These are phyloP conservation scores for Raddia distichophylla DNA, from an alignment of 176 grass and related monocot species.

Conservation along the genomic window DNA sequence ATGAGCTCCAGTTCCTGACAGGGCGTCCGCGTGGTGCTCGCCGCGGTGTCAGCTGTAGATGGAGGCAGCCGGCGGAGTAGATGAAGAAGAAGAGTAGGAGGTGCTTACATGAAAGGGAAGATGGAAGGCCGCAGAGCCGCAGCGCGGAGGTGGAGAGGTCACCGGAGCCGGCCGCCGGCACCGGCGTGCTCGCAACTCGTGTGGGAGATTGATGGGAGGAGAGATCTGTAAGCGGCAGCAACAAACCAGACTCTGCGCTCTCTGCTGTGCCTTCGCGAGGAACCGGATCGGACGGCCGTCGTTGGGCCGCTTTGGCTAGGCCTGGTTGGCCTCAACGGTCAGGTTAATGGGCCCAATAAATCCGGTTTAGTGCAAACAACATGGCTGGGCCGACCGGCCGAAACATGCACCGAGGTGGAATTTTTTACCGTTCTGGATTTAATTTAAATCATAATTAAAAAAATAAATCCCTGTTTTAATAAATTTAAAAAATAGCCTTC, in stretches of 20 bases:
- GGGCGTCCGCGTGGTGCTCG: no score
- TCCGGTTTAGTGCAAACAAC: not conserved
- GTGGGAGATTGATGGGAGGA: not conserved
- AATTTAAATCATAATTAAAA: no score
- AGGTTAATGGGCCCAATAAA: not conserved
- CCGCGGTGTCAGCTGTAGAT: no score
- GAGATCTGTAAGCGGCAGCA: constrained; percentile 9
- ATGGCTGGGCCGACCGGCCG: not conserved
- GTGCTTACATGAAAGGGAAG: constrained; percentile 16
- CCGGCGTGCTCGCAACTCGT: not conserved
- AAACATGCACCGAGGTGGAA: not conserved
- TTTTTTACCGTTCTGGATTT: no score
- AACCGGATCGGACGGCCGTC: not conserved
- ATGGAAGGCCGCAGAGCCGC: not conserved
- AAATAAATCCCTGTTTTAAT: no score
- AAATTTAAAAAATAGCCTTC: no score
- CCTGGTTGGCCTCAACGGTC: not conserved
- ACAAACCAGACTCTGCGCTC: not conserved
- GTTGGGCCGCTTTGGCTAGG: not conserved
- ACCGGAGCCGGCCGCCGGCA: constrained; percentile 9
- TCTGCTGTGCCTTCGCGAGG: not conserved
- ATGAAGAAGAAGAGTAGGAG: not conserved
- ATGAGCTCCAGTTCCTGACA: no score
- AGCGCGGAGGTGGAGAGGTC: not conserved
- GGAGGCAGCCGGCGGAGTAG: no score